Evolutionary conservation across 2,329 filamentous ascomycete species (phyloP).

Genomic region (Aschersonia sp.): DNA sequence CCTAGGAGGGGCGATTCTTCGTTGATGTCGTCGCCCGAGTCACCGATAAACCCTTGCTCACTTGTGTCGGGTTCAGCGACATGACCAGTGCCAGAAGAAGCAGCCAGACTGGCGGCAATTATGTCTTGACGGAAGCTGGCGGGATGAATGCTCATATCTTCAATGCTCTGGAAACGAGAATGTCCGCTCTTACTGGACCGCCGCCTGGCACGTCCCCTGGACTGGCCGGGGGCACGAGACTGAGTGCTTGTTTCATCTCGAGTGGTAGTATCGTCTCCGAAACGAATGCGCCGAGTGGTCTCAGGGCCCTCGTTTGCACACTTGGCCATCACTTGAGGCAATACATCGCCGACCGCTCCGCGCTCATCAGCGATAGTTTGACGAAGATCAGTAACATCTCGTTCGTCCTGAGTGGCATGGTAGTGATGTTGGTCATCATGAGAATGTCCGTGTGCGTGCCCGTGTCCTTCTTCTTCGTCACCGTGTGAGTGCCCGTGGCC

Average conservation of each 20-base stretch:
- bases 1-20: slow-evolving; percentile 33
- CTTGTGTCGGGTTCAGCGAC: slow-evolving; percentile 39
- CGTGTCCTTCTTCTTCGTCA: slow-evolving; percentile 36
- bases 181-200: slow-evolving; percentile 35
- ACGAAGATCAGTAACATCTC: slow-evolving; percentile 23
- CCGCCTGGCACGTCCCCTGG: slow-evolving; percentile 27
- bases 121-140: slow-evolving; percentile 86
- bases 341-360: slow-evolving; percentile 44
- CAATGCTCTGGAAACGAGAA: slow-evolving; percentile 47
- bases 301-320: slow-evolving; percentile 25
- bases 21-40: slow-evolving; percentile 23
- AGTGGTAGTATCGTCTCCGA: slow-evolving; percentile 15
- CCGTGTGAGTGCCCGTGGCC: slow-evolving; percentile 81
- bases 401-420: slow-evolving; percentile 34
- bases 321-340: slow-evolving; percentile 46
- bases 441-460: slow-evolving; percentile 30
- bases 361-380: slow-evolving; percentile 36
- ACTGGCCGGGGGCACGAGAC: slow-evolving; percentile 16
- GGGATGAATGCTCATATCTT: slow-evolving; percentile 73
- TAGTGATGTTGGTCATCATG: slow-evolving; percentile 25
- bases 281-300: slow-evolving; percentile 23
- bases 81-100: slow-evolving; percentile 32
- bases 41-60: slow-evolving; percentile 28
- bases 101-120: slow-evolving; percentile 60
- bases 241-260: slow-evolving; percentile 14